These are phyloP conservation scores for Cladophialophora immunda DNA, from an alignment of 2,329 filamentous ascomycete species.

Conservation along the genomic window DNA sequence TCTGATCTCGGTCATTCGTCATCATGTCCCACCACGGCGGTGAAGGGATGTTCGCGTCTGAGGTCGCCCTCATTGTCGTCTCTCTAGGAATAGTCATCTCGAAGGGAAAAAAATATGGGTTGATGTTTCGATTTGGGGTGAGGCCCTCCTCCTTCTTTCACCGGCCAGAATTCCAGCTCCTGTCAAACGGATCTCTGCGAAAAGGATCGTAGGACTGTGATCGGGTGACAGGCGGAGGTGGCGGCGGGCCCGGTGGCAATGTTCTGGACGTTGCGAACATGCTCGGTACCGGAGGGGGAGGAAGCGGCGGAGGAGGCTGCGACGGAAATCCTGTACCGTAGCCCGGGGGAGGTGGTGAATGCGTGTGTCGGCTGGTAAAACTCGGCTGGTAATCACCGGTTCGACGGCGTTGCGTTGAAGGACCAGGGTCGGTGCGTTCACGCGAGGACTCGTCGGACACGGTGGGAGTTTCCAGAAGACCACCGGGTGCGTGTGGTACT, in stretches of 20 bases:
- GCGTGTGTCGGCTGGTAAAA: conserved; percentile 24
- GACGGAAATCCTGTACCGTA: conserved; percentile 23
- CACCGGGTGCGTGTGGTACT: conserved; percentile 18
- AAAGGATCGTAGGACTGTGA: conserved; percentile 39
- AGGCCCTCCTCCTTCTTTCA: conserved; percentile 14
- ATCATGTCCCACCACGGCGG: conserved; percentile 30
- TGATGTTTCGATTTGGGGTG: not conserved
- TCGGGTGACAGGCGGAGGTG: conserved; percentile 29
- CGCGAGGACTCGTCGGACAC: conserved; percentile 34
- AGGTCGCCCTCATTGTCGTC: conserved; percentile 39
- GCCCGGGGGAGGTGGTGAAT: conserved; percentile 30
- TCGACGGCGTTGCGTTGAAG: conserved; percentile 36
- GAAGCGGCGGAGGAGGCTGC: conserved; percentile 33
- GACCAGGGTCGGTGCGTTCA: conserved; percentile 33
- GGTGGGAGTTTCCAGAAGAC: conserved; percentile 21
- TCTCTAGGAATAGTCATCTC: conserved; percentile 37
- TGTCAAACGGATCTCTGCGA: conserved; percentile 36
- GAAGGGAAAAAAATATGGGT: conserved; percentile 21
- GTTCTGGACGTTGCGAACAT: conserved; percentile 28
- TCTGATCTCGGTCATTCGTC: conserved; percentile 31
- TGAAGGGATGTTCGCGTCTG: conserved; percentile 31
- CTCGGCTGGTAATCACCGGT: conserved; percentile 39
- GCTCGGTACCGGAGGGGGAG: conserved; percentile 30
- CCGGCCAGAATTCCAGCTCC: conserved; percentile 30
- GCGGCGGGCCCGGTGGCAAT: conserved; percentile 29